Evolutionary conservation across 2,329 filamentous ascomycete species (phyloP), one percentile per base, ranked within the genome.

Genomic region (Akanthomyces lecanii): DNA sequence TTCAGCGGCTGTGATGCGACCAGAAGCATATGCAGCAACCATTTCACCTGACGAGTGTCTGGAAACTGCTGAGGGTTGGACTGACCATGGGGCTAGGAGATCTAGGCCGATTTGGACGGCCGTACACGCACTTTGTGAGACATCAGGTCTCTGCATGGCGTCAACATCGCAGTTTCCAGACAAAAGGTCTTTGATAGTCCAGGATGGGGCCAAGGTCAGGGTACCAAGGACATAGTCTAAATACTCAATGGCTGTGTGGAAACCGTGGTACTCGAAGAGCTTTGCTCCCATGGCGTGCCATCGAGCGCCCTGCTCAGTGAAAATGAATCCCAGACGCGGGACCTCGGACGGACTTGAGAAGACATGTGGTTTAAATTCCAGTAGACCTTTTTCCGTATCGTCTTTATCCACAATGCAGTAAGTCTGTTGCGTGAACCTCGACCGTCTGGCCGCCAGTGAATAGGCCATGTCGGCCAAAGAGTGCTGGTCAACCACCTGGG

Each of bases 11-110:
- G 30, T 33, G 10, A 33, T 5, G 10, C 30, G 30, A 10, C 79
- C 76, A 1, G 74, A 69, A 6, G 75, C 71, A 62, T 77, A 79
- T 0, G 77, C 77, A 21, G 77, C 77, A 6, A 68, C 75, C 44
- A 79, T 79, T 61, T 80, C 78, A 30, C 78, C 78, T 51, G 70
- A 73, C 0, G 76, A 78, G 64, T 80, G 78, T 1, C 78, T 76
- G 6, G 69, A 69, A 1, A 79, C 76, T 7, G 71, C 73, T 1
- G 64, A 30, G 1, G 77, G 75, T 14, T 54, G 61, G 16, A 80
- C 71, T 1, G 70, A 70, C 72, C 75, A 79, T 7, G 74, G 73
- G 51, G 72, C 59, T 5, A 81, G 67, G 5, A 81, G 68, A 33
- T 77, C 72, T 1, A 75, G 72, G 10, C 75, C 74, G 3, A 82